Conservation (phyloP, 306 rosid species). For the Phaseolus lunatus region DNA sequence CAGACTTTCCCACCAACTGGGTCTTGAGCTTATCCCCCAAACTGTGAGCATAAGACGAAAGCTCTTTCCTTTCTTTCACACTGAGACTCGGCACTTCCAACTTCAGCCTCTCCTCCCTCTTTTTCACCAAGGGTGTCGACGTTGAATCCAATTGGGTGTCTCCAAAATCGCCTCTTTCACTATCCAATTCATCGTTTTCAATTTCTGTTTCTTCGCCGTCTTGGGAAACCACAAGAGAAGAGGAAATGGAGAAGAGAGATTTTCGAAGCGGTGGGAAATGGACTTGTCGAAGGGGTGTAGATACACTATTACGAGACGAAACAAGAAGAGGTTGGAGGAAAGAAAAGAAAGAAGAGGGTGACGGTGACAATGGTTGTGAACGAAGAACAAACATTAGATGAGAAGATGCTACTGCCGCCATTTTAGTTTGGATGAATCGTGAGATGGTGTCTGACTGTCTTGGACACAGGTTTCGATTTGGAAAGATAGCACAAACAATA, state of each 20-base stretch:
- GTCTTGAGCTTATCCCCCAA: slow-evolving; percentile 89
- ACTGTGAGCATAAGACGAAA: slow-evolving; percentile 82
- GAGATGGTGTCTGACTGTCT: neutral
- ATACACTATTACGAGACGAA: slow-evolving; percentile 39
- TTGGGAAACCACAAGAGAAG: slow-evolving; percentile 36
- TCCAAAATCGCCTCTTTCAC: slow-evolving; percentile 36
- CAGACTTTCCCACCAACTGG: slow-evolving; percentile 92
- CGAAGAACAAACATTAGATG: slow-evolving; percentile 53
- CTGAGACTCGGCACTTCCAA: slow-evolving; percentile 63
- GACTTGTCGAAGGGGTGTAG: slow-evolving; percentile 1
- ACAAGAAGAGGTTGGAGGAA: slow-evolving; percentile 55
- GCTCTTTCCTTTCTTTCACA: slow-evolving; percentile 88
- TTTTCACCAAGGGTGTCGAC: slow-evolving; percentile 52
- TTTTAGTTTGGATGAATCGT: slow-evolving; percentile 34
- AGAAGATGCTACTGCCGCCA: slow-evolving; percentile 58
- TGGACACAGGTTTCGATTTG: too few relatives aligned
- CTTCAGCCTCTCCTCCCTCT: slow-evolving; percentile 54
- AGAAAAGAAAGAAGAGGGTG: slow-evolving; percentile 48
- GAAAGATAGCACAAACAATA: neutral
- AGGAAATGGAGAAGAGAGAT: slow-evolving; percentile 38
- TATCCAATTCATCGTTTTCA: slow-evolving; percentile 43
- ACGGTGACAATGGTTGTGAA: slow-evolving; percentile 43
- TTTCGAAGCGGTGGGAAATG: slow-evolving; percentile 26
- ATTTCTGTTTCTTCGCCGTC: slow-evolving; percentile 37
- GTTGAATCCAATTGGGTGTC: slow-evolving; percentile 36